Conservation (phyloP, 306 rosid species). For the Luffa acutangula region DNA sequence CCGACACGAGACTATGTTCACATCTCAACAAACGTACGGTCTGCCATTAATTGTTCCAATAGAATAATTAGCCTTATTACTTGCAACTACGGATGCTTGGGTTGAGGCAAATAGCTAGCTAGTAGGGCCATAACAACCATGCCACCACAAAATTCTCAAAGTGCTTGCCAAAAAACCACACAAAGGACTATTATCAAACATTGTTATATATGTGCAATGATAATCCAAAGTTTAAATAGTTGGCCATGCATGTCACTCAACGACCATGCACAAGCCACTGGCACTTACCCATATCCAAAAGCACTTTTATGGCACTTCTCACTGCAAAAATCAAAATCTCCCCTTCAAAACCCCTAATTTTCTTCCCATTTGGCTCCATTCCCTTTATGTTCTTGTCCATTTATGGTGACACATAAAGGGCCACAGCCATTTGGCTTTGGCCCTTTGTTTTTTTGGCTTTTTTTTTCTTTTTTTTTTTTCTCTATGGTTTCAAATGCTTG, state of each 20-base stretch:
- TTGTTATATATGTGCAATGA: neutral
- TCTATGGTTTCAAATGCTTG: neutral
- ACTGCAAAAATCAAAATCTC: no score
- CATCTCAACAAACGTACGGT: no score
- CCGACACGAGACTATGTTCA: no score
- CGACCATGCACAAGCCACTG: constrained; percentile 7
- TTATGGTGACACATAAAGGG: neutral
- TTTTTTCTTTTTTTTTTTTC: neutral
- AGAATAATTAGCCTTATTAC: no score
- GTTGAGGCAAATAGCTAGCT: no score
- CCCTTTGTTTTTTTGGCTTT: no score
- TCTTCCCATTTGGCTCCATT: neutral
- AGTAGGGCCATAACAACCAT: no score
- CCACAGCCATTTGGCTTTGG: neutral
- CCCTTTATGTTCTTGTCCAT: neutral
- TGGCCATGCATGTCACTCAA: constrained; percentile 11
- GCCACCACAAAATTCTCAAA: neutral
- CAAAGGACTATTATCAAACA: neutral
- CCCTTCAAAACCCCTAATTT: no score
- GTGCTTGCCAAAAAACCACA: neutral
- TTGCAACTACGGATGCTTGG: no score
- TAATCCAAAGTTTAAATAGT: neutral
- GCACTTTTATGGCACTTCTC: neutral
- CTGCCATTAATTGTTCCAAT: no score
- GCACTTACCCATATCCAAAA: neutral